A percentile compares a stretch with the other conserved stretches of the same genome.
These are phyloP conservation scores for Hypoxylon rickii DNA, from an alignment of 495 filamentous ascomycete species.

Conservation along the genomic window DNA sequence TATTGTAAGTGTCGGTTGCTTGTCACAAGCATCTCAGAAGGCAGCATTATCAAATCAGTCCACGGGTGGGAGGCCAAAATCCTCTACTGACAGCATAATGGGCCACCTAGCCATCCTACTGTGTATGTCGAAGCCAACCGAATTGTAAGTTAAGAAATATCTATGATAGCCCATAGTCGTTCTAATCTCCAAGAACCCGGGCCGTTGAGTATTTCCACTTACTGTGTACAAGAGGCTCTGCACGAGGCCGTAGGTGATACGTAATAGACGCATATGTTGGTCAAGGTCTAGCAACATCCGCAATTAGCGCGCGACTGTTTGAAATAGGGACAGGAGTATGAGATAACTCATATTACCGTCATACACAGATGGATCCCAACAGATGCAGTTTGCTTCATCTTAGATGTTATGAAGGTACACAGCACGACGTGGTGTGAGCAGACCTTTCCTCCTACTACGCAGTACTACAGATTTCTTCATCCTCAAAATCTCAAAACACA, in stretches of 20 bases:
- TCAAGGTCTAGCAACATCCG: neutral
- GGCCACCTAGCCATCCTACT: too few relatives aligned
- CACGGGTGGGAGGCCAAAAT: too few relatives aligned
- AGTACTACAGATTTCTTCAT: constrained; percentile 14
- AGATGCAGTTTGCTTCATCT: constrained; percentile 6
- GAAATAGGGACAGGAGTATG: neutral
- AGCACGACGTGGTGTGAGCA: neutral
- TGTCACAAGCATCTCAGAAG: too few relatives aligned
- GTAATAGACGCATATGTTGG: neutral
- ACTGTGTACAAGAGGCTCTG: constrained; percentile 4
- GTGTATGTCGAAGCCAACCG: too few relatives aligned
- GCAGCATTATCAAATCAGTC: too few relatives aligned
- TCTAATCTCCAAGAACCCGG: neutral
- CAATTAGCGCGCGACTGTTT: neutral
- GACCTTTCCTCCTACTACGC: constrained; percentile 1
- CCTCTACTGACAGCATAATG: too few relatives aligned
- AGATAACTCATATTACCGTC: neutral
- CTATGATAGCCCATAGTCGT: neutral
- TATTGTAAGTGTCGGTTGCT: too few relatives aligned
- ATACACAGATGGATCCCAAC: constrained; percentile 7
- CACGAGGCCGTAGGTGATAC: neutral
- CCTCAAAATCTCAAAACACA: constrained; percentile 1
- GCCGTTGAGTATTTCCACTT: neutral
- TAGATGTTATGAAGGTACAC: neutral
- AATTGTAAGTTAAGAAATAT: too few relatives aligned